Conservation (phyloP, 768 basidiomycete species). For the Filobasidium wieringae region DNA sequence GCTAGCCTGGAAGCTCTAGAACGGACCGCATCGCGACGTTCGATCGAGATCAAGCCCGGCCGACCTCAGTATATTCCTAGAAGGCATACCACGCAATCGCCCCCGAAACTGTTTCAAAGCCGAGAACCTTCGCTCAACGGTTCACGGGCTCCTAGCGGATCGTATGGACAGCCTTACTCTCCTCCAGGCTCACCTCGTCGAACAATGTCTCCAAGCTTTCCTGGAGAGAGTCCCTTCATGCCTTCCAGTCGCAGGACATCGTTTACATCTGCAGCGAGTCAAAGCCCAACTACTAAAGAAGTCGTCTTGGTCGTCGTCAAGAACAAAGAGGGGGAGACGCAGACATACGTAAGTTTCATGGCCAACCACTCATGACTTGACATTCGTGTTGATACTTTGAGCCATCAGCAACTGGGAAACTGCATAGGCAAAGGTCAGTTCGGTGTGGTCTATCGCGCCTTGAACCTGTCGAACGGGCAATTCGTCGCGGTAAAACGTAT, state of each 20-base stretch:
- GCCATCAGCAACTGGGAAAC: constrained; percentile 86
- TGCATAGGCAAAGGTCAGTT: constrained; percentile 96
- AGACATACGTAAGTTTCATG: not conserved
- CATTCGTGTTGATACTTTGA: not conserved
- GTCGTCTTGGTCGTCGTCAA: constrained; percentile 1
- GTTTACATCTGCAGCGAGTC: constrained; percentile 1
- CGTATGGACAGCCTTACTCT: not conserved
- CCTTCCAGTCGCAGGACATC: constrained; percentile 6
- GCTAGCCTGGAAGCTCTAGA: not conserved
- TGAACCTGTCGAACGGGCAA: constrained; percentile 86
- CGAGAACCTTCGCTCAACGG: too few species aligned
- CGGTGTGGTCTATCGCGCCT: constrained; percentile 84
- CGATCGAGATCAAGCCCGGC: not conserved
- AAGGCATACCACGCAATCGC: not conserved
- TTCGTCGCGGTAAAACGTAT: constrained; percentile 99
- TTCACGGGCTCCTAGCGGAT: not conserved
- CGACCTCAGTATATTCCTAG: not conserved
- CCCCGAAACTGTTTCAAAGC: too few species aligned
- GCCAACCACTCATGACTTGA: not conserved
- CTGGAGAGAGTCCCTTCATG: not conserved
- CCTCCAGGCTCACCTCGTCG: not conserved
- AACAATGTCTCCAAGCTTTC: not conserved
- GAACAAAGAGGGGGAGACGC: not conserved
- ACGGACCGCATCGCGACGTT: not conserved
- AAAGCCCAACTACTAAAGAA: not conserved